Evolutionary conservation across 768 basidiomycete genomes (phyloP).

Genomic region (Austroboletus eburneus): DNA sequence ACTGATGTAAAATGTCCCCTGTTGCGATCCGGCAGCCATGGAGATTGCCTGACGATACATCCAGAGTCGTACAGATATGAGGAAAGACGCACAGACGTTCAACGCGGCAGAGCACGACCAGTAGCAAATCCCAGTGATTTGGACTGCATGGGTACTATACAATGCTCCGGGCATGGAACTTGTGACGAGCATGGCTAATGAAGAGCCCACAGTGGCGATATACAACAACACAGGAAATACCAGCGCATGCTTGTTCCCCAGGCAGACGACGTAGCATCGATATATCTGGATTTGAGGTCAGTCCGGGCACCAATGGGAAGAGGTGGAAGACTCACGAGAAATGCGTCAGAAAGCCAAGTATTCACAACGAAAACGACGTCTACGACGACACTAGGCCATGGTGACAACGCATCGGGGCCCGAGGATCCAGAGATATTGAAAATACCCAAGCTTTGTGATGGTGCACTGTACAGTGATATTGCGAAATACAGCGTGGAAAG

Average conservation of each 20-base stretch:
- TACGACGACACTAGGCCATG: not conserved
- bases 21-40: slow-evolving; percentile 5
- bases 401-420: not conserved
- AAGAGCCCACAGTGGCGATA: not conserved
- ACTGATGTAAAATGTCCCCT: slow-evolving; percentile 17
- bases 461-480: not conserved
- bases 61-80: slow-evolving; percentile 16
- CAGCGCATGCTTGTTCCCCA: not conserved
- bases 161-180: not conserved
- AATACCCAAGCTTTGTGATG: not conserved
- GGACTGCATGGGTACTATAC: not conserved
- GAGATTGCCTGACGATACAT: slow-evolving; percentile 16
- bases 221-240: not conserved
- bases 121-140: not conserved
- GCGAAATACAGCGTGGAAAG: not conserved
- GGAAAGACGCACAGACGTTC: slow-evolving; percentile 13
- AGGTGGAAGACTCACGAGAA: not conserved
- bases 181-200: not conserved
- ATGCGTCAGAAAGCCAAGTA: not conserved
- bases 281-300: not conserved
- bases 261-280: not conserved
- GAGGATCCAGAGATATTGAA: not conserved
- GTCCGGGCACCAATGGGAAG: not conserved
- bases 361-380: not conserved
- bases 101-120: slow-evolving; percentile 15